phyloP scores from a whole-genome alignment of 495 filamentous ascomycete genomes.

The Aspergillus asperescens region DNA sequence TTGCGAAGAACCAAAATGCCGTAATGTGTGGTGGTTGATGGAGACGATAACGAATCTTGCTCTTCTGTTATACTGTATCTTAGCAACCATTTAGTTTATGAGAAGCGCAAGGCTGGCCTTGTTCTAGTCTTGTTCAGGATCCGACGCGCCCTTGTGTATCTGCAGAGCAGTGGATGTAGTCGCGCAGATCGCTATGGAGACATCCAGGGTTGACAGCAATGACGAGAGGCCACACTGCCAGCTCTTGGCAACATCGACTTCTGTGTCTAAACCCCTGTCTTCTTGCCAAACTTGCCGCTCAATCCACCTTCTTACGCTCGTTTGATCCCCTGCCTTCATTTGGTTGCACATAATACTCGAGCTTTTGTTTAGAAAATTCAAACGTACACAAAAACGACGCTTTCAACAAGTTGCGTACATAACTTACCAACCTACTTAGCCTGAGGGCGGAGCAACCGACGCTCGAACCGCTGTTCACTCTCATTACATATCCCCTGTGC shows the following conservation, averaged over 20 bases:
- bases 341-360: not conserved
- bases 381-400: not conserved
- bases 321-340: not conserved
- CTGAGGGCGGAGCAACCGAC: not conserved
- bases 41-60: conserved; percentile 40
- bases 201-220: not conserved
- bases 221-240: not conserved
- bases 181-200: not conserved
- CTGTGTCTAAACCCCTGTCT: not conserved
- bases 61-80: conserved; percentile 44
- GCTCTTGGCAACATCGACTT: conserved; percentile 1
- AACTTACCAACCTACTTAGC: not conserved
- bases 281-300: conserved; percentile 2
- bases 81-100: conserved; percentile 44
- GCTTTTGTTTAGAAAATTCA: not conserved
- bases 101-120: conserved; percentile 33
- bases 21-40: conserved; percentile 23
- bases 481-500: not conserved
- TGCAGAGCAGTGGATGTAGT: not conserved
- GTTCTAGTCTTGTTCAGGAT: conserved; percentile 10
- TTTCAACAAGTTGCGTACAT: not conserved
- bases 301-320: not conserved
- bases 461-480: not conserved
- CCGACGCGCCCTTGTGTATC: too few species aligned
- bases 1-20: conserved; percentile 15